Conservation (phyloP, 345 rosid species). For the Corchorus olitorius region DNA sequence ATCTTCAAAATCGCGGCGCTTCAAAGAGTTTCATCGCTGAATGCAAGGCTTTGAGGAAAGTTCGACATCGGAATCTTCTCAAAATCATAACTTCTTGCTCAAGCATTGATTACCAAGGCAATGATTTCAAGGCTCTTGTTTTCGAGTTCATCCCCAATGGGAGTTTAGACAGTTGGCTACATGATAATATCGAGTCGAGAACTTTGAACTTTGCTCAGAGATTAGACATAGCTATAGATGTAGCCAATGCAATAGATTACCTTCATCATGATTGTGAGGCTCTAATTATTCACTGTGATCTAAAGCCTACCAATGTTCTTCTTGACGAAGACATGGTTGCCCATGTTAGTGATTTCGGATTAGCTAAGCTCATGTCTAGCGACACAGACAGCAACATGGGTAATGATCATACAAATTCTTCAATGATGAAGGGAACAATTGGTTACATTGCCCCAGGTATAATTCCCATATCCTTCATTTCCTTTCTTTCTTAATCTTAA, state of each 20-base stretch:
- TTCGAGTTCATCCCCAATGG: slow-evolving; percentile 9
- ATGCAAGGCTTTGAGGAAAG: slow-evolving; percentile 25
- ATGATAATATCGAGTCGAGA: not conserved
- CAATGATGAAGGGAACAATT: not conserved
- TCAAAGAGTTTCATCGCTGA: slow-evolving; percentile 29
- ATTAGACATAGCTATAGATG: slow-evolving; percentile 25
- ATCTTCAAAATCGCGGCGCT: slow-evolving; percentile 25
- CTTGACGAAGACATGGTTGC: slow-evolving; percentile 28
- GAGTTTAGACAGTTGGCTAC: not conserved
- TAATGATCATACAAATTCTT: not conserved
- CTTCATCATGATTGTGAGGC: slow-evolving; percentile 21
- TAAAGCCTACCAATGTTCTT: slow-evolving; percentile 6
- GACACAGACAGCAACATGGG: not conserved
- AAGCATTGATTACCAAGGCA: slow-evolving; percentile 25
- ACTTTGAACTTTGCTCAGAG: slow-evolving; percentile 19
- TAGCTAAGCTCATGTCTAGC: slow-evolving; percentile 11
- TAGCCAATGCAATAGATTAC: slow-evolving; percentile 22
- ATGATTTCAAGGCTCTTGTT: slow-evolving; percentile 37
- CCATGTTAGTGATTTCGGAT: slow-evolving; percentile 31
- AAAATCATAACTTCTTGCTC: slow-evolving; percentile 31
- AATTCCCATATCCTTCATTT: not conserved
- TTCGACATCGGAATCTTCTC: slow-evolving; percentile 34
- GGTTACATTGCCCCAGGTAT: not conserved
- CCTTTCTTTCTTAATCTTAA: no score
- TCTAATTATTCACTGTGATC: slow-evolving; percentile 28